These are phyloP conservation scores for Metschnikowia corniflorae DNA, from an alignment of 805 yeast species.

Conservation along the genomic window DNA sequence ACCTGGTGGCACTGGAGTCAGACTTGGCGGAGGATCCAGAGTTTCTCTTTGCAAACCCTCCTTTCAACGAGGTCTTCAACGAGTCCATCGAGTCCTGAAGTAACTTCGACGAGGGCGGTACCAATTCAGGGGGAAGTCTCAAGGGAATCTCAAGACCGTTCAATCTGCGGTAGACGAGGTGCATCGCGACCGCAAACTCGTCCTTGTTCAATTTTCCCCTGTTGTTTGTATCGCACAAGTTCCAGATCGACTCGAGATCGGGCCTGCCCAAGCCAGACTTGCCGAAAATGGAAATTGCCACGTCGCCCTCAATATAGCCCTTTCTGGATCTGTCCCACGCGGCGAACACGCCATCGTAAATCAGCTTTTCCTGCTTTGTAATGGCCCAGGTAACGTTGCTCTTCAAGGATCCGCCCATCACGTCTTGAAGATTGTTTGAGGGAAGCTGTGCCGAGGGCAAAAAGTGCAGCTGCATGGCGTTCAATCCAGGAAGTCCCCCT, in stretches of 20 bases:
- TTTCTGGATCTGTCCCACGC: conserved; percentile 73
- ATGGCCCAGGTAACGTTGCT: conserved; percentile 76
- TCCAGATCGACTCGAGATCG: conserved; percentile 91
- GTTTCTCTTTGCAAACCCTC: conserved; percentile 24
- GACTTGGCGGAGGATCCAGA: conserved; percentile 17
- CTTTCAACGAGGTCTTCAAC: conserved; percentile 62
- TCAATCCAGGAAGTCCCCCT: conserved; percentile 68
- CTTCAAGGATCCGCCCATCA: conserved; percentile 39
- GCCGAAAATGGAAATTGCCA: conserved; percentile 82
- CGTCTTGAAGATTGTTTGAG: conserved; percentile 37
- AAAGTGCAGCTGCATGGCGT: conserved; percentile 63
- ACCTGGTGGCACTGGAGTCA: conserved; percentile 36
- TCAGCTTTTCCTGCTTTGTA: conserved; percentile 79
- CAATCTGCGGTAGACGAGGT: conserved; percentile 83
- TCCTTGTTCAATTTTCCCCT: conserved; percentile 82
- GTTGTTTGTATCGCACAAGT: conserved; percentile 75
- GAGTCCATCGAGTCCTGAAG: conserved; percentile 67
- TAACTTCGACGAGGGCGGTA: conserved; percentile 81
- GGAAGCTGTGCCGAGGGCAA: conserved; percentile 48
- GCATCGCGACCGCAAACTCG: conserved; percentile 97
- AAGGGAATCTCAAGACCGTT: conserved; percentile 86
- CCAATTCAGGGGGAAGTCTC: conserved; percentile 78
- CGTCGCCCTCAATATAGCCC: conserved; percentile 75
- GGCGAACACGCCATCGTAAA: conserved; percentile 81
- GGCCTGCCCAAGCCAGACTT: conserved; percentile 85